A percentile compares a stretch with the other conserved stretches of the same genome.
Conservation (phyloP, 2,329 filamentous ascomycete genomes). For the Phoma sp. region DNA sequence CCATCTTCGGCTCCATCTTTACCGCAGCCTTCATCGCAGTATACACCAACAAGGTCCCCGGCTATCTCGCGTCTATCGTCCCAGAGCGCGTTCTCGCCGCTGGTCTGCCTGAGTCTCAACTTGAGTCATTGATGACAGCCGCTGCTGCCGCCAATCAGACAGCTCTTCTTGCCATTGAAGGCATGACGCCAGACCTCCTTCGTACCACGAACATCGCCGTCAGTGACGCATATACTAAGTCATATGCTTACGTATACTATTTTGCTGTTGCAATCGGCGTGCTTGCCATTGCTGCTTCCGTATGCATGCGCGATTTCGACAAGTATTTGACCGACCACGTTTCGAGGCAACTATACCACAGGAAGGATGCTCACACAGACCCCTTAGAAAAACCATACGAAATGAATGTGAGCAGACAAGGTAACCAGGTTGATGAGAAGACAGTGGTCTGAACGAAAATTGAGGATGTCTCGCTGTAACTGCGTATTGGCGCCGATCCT, state of each 20-base stretch:
- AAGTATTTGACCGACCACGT: conserved; percentile 29
- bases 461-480: no score
- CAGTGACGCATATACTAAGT: conserved; percentile 20
- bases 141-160: conserved; percentile 18
- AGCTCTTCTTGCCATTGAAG: conserved; percentile 9
- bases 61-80: conserved; percentile 20
- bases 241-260: conserved; percentile 34
- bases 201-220: conserved; percentile 19
- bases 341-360: conserved; percentile 20
- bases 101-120: conserved; percentile 21
- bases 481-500: no score
- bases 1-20: conserved; percentile 26
- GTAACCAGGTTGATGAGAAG: background rate
- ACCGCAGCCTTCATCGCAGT: conserved; percentile 31
- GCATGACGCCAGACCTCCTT: conserved; percentile 23
- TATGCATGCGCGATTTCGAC: conserved; percentile 27
- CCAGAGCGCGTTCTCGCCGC: conserved; percentile 17
- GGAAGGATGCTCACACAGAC: conserved; percentile 11
- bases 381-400: conserved; percentile 10
- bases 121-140: conserved; percentile 23
- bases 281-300: conserved; percentile 19
- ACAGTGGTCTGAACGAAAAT: background rate
- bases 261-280: conserved; percentile 24
- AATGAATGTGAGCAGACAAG: background rate
- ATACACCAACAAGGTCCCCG: conserved; percentile 28